phyloP scores from a whole-genome alignment of 179 eudicot species.

The Patellifolia procumbens region DNA sequence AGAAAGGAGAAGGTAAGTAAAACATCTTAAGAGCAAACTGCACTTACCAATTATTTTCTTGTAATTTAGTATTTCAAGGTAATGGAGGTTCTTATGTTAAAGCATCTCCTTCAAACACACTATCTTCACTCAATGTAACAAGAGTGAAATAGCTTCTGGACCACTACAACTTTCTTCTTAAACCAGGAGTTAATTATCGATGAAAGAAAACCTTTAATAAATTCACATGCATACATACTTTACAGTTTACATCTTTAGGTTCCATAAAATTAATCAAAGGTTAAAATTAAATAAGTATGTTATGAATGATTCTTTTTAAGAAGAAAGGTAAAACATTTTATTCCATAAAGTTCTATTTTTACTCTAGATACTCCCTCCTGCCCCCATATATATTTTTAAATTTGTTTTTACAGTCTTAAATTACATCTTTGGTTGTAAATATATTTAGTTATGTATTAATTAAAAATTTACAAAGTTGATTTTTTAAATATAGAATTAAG shows the following conservation, averaged over 20 bases:
- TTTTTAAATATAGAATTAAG: too few species aligned
- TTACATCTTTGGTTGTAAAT: too few species aligned
- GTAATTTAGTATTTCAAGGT: background rate
- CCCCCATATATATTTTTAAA: too few species aligned
- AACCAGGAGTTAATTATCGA: conserved; percentile 24
- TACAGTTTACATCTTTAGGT: conserved; percentile 15
- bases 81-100: background rate
- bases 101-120: background rate
- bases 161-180: conserved; percentile 29
- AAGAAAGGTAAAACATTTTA: background rate
- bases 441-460: too few species aligned
- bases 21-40: background rate
- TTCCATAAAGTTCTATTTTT: too few species aligned
- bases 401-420: too few species aligned
- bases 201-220: conserved; percentile 9
- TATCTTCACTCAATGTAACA: conserved; percentile 17
- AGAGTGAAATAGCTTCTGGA: conserved; percentile 22
- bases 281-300: background rate
- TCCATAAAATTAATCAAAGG: background rate
- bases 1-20: background rate
- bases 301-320: background rate
- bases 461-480: too few species aligned
- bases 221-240: conserved; percentile 18
- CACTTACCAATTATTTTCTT: background rate
- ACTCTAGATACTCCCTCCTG: too few species aligned